Evolutionary conservation across 305 asterid genomes (phyloP), one percentile per base, ranked within the genome.

Genomic region (Fraxinus latifolia): DNA sequence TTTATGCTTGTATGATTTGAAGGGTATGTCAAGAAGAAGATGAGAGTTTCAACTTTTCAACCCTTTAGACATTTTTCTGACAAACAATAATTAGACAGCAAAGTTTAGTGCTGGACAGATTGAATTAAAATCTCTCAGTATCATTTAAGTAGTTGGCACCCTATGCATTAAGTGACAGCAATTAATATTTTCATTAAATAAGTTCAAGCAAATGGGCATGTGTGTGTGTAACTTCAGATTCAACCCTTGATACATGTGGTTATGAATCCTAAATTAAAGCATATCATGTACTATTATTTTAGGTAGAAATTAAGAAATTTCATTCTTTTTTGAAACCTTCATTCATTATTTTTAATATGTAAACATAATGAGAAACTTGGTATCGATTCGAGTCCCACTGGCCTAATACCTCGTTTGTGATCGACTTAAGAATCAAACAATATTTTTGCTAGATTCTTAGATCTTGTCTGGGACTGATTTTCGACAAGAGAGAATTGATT

Each of bases 191-290:
- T 58, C 74, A 60, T 80, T 25, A 83, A 36, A 55, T n/a, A 60
- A 72, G 87, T 82, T 82, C 80, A 36, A 70, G 79, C 77, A 80
- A 82, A 74, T 67, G 84, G 85, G 71, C 87, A 79, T 84, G 87
- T 84, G 88, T 78, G 23, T 27, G 23, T 83, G 74, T 25, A 60
- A 70, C 75, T 27, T 74, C 33, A 62, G 62, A 84, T 84, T 73
- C 85, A 83, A 82, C 83, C 47, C 76, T 79, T 78, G 78, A 47
- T 27, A 50, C 85, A 80, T 88, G 85, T 85, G 88, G 39, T 67
- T 78, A 65, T 79, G 80, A 84, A 79, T 81, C 77, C 83, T 68
- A 70, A 72, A 79, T 74, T 47, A 80, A 82, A 68, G 21, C 74
- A 14, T 12, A 27, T 29, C 19, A 29, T 12, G 21, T 39, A 39